These are phyloP conservation scores for Podospora conica DNA, from an alignment of 495 filamentous ascomycete species.

Conservation along the genomic window DNA sequence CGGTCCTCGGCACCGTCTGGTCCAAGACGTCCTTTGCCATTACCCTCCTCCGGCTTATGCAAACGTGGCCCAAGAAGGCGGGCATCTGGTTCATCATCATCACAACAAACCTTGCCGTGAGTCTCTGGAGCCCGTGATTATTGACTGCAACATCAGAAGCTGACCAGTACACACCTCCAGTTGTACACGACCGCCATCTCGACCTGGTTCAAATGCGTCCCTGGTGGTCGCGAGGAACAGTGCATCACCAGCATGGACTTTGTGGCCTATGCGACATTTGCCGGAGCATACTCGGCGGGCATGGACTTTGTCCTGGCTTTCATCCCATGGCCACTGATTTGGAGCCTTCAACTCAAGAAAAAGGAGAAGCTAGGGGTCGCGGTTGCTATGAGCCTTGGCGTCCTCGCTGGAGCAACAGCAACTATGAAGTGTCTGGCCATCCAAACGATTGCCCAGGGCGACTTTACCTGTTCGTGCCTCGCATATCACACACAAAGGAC, in stretches of 20 bases:
- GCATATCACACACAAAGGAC: background rate
- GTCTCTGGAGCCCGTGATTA: background rate
- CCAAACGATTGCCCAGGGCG: background rate
- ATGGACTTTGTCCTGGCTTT: background rate
- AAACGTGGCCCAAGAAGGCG: background rate
- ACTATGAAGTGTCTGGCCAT: background rate
- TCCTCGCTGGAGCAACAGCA: background rate
- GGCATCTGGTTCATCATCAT: slow-evolving; percentile 1
- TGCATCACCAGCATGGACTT: background rate
- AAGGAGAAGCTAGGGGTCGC: slow-evolving; percentile 3
- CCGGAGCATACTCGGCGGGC: background rate
- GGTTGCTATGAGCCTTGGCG: background rate
- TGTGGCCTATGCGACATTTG: background rate
- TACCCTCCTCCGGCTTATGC: background rate
- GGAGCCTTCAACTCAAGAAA: background rate
- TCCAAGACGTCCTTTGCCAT: slow-evolving; percentile 23
- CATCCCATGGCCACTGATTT: background rate
- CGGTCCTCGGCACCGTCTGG: slow-evolving; percentile 19
- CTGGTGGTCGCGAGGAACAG: background rate
- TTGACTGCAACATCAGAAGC: background rate
- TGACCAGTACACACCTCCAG: background rate
- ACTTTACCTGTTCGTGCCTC: background rate
- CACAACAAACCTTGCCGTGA: background rate
- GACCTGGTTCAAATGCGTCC: slow-evolving; percentile 1
- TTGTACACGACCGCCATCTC: background rate